Evolutionary conservation across 2,329 filamentous ascomycete species (phyloP).

Genomic region (Fusarium armeniacum): DNA sequence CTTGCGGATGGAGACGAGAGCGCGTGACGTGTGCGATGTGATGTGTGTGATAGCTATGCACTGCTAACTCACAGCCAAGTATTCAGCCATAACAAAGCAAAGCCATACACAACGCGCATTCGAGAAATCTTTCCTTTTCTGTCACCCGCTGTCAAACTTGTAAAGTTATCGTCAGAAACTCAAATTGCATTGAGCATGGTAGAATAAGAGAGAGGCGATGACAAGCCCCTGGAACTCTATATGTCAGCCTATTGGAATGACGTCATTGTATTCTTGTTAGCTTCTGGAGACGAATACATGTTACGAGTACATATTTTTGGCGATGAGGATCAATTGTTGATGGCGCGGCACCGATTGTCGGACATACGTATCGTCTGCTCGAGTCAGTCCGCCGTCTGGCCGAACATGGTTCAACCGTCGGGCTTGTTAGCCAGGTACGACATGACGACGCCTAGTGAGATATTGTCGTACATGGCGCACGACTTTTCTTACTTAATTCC

Average conservation of each 20-base stretch:
- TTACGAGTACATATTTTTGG: slow-evolving; percentile 9
- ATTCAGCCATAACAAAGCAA: slow-evolving; percentile 4
- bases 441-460: slow-evolving; percentile 31
- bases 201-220: slow-evolving; percentile 3
- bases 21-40: slow-evolving; percentile 29
- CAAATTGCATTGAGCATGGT: slow-evolving; percentile 18
- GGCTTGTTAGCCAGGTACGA: slow-evolving; percentile 32
- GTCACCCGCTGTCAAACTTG: background rate
- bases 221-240: slow-evolving; percentile 37
- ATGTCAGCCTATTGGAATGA: slow-evolving; percentile 1
- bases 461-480: slow-evolving; percentile 19
- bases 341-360: slow-evolving; percentile 25
- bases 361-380: slow-evolving; percentile 20
- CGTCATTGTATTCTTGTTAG: slow-evolving; percentile 32
- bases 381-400: slow-evolving; percentile 29
- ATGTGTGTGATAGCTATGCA: slow-evolving; percentile 30
- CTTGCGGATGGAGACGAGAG: slow-evolving; percentile 33
- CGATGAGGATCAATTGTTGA: slow-evolving; percentile 4
- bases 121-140: slow-evolving; percentile 4
- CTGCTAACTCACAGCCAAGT: slow-evolving; percentile 14
- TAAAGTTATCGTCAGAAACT: slow-evolving; percentile 7
- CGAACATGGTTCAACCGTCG: slow-evolving; percentile 7
- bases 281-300: slow-evolving; percentile 4
- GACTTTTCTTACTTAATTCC: background rate
- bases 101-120: background rate